Base-by-base conservation (phyloP, 23 red algal species). In the Porphyridium purpureum region DNA sequence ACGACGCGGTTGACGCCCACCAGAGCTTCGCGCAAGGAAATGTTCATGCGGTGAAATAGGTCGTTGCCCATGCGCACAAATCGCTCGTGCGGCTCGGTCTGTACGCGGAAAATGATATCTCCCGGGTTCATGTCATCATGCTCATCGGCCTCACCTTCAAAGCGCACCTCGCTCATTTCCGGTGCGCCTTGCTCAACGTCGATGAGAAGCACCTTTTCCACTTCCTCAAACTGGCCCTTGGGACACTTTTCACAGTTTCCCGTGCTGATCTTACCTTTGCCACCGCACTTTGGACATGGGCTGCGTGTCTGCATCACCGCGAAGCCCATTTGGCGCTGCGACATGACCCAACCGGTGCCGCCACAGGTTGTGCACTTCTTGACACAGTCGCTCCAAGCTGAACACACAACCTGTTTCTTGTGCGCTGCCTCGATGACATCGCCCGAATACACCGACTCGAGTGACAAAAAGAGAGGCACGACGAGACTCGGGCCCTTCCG, bases 171-270 rank as follows among this genome's bases (percentile, higher is more conserved):
- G 3, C 70, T 51, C 24, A 62, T 63, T 8, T 98, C 80, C 0
- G 46, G 22, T 49, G 76, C 71, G 31, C 90, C 90, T 21, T 55
- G 59, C 54, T 86, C 90, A 27, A 98, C 55, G 34, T 86, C 90
- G 22, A 98, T 27, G n/a, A 81, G 54, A 14, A 98, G 66, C 54
- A 76, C 69, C 24, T 70, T 66, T 49, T 98, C 90, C 26, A 40
- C 62, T 47, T 80, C 33, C 35, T 98, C 80, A 72, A 84, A 98
- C 49, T 98, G 78, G 14, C 90, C 90, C 7, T 86, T 53, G 11
- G 90, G 90, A 52, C 90, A 98, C 2, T 62, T 69, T 4, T 33
- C 54, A 57, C 90, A 98, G 20, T 82, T 64, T 9, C 51, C 67
- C 30, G 58, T 64, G 9, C 38, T 46, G 29, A 85, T 81, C 71